These are phyloP conservation scores for Fusarium odoratissimum DNA, from an alignment of 2,329 filamentous ascomycete species.

Conservation along the genomic window DNA sequence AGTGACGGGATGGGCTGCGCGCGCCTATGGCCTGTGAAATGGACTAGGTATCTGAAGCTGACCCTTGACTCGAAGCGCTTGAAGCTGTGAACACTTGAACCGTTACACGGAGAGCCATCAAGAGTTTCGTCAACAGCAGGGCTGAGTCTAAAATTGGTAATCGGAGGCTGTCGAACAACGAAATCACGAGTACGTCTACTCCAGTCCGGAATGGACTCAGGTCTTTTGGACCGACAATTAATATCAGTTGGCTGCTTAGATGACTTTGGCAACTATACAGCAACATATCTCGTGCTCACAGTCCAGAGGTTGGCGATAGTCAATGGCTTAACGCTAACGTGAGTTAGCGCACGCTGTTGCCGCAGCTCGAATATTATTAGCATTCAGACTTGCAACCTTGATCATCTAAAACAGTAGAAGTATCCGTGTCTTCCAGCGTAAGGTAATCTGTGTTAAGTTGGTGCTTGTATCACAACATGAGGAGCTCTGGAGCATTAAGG, in stretches of 20 bases:
- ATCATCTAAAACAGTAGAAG: constrained; percentile 12
- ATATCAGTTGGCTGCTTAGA: constrained; percentile 7
- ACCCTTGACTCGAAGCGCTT: constrained; percentile 18
- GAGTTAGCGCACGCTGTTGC: constrained; percentile 26
- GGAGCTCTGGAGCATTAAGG: background rate
- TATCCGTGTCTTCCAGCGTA: background rate
- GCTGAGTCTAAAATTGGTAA: constrained; percentile 24
- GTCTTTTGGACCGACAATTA: constrained; percentile 1
- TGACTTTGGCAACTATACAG: constrained; percentile 5
- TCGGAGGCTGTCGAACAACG: background rate
- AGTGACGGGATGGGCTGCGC: constrained; percentile 17
- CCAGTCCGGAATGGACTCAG: constrained; percentile 12
- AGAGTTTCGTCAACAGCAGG: constrained; percentile 9
- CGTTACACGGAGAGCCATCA: constrained; percentile 23
- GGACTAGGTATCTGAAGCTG: constrained; percentile 22
- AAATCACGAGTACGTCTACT: constrained; percentile 1
- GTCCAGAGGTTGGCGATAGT: constrained; percentile 9
- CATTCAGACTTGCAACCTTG: constrained; percentile 7
- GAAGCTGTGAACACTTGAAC: constrained; percentile 8
- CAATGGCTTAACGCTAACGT: constrained; percentile 2
- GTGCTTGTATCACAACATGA: constrained; percentile 4
- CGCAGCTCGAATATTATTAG: constrained; percentile 8
- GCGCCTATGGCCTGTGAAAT: constrained; percentile 21
- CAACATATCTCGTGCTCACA: constrained; percentile 7
- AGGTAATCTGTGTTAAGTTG: background rate